Evolutionary conservation across 2,329 filamentous ascomycete genomes (phyloP).

Genomic region (Apiospora marii): DNA sequence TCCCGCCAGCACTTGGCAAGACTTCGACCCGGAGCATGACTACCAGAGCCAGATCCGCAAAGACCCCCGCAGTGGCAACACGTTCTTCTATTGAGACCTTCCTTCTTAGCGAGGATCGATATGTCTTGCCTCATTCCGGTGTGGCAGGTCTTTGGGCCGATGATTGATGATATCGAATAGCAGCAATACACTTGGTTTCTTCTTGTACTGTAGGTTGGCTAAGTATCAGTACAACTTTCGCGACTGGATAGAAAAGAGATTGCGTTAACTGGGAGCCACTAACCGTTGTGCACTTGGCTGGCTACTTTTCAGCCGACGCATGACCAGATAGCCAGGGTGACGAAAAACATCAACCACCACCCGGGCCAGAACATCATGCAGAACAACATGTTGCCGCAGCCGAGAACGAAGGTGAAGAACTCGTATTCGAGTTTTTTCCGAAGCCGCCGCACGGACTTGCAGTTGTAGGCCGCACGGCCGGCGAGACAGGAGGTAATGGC

Average conservation of each 20-base stretch:
- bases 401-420: constrained; percentile 59
- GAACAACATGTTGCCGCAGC: constrained; percentile 56
- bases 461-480: constrained; percentile 47
- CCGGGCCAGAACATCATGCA: constrained; percentile 65
- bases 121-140: not conserved
- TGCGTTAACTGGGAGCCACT: not conserved
- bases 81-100: constrained; percentile 79
- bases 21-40: constrained; percentile 90
- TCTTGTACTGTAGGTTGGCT: constrained; percentile 18
- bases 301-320: constrained; percentile 33
- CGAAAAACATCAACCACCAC: constrained; percentile 56
- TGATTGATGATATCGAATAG: not conserved
- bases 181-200: constrained; percentile 23
- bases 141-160: not conserved
- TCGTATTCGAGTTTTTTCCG: constrained; percentile 60
- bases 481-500: constrained; percentile 31
- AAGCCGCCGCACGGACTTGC: constrained; percentile 39
- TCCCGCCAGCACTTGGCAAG: constrained; percentile 93
- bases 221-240: constrained; percentile 2
- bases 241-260: not conserved
- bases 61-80: constrained; percentile 82
- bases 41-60: constrained; percentile 80
- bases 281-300: not conserved
- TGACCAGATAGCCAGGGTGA: constrained; percentile 45
- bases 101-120: not conserved